Conservation (phyloP, 345 rosid species). For the Gossypium longicalyx region DNA sequence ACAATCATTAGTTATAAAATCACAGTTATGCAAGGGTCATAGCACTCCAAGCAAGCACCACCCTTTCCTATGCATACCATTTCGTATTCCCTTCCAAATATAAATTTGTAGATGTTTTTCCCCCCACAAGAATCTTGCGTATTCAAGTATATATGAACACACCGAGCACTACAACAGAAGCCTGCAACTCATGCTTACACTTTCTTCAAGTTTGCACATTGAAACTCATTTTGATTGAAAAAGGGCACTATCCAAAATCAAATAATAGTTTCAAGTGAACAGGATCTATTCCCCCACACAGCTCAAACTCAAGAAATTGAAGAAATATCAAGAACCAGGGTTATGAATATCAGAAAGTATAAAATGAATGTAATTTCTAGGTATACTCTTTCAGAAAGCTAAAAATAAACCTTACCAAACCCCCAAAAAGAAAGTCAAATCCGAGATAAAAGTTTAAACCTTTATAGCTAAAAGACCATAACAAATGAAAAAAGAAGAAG, state of each 20-base stretch:
- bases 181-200: background rate
- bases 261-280: background rate
- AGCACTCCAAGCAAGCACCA: background rate
- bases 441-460: background rate
- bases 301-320: constrained; percentile 2
- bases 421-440: background rate
- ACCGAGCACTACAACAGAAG: background rate
- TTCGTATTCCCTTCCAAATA: background rate
- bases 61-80: background rate
- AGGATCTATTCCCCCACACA: constrained; percentile 1
- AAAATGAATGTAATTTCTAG: background rate
- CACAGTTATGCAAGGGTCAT: background rate
- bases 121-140: background rate
- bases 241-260: background rate
- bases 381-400: background rate
- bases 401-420: background rate
- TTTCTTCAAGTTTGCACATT: background rate
- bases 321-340: background rate
- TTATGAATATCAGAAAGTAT: background rate
- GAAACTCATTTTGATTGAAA: background rate
- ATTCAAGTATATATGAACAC: background rate
- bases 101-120: background rate
- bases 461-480: constrained; percentile 4
- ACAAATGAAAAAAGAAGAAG: background rate
- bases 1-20: background rate